phyloP scores from a whole-genome alignment of 2,329 filamentous ascomycete species.

The Didymella lethalis region DNA sequence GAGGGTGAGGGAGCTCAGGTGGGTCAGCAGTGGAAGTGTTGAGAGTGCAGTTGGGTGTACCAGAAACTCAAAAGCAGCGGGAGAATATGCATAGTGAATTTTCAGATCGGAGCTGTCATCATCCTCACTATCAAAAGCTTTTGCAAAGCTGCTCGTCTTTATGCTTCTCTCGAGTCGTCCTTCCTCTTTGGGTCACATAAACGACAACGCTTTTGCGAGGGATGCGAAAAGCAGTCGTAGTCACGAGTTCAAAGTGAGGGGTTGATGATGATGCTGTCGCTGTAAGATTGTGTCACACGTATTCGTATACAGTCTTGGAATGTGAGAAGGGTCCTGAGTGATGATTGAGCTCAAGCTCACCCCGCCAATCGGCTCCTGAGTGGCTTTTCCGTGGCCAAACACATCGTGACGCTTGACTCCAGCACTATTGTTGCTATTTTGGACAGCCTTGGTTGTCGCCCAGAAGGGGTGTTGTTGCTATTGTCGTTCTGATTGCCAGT shows the following conservation, averaged over 20 bases:
- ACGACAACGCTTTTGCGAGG: background rate
- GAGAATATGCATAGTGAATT: conserved; percentile 1
- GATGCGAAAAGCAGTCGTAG: conserved; percentile 1
- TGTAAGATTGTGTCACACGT: conserved; percentile 3
- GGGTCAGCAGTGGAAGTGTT: background rate
- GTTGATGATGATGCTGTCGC: background rate
- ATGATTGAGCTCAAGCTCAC: conserved; percentile 3
- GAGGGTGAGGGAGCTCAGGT: conserved; percentile 9
- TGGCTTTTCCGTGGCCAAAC: conserved; percentile 13
- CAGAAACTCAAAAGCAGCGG: background rate
- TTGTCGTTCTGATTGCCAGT: background rate
- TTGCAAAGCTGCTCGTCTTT: background rate
- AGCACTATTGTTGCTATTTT: conserved; percentile 15
- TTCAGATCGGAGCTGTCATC: background rate
- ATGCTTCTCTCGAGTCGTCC: background rate
- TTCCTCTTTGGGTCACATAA: background rate
- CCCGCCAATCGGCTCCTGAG: conserved; percentile 7
- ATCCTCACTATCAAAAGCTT: background rate
- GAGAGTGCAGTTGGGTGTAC: background rate
- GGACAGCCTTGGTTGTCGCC: background rate
- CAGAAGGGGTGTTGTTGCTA: background rate
- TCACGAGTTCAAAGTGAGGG: conserved; percentile 8
- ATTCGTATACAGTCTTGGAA: conserved; percentile 9
- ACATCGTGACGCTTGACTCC: conserved; percentile 1
- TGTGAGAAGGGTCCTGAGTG: background rate